A percentile compares a stretch with the other conserved stretches of the same genome.
These are phyloP conservation scores for Yamadazyma phyllophila DNA, from an alignment of 805 yeast species.

Conservation along the genomic window DNA sequence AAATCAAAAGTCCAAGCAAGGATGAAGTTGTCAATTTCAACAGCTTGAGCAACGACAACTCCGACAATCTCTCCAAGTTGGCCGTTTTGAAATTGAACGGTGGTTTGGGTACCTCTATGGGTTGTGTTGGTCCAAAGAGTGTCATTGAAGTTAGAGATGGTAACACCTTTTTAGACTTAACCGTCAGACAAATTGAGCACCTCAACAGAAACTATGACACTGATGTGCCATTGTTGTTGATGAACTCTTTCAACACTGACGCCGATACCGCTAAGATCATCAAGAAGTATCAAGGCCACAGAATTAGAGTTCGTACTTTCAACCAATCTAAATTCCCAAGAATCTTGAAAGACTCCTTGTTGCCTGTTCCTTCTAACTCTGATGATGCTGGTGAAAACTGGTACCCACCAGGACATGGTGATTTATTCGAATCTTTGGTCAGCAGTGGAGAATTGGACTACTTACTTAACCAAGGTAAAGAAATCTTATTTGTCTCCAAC, in stretches of 20 bases:
- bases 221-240: slow-evolving; percentile 92
- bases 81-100: slow-evolving; percentile 97
- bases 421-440: slow-evolving; percentile 84
- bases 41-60: slow-evolving; percentile 41
- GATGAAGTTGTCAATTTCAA: slow-evolving; percentile 86
- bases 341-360: slow-evolving; percentile 88
- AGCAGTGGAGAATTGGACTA: slow-evolving; percentile 91
- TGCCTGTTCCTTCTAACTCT: slow-evolving; percentile 83
- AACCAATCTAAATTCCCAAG: slow-evolving; percentile 98
- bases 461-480: slow-evolving; percentile 89
- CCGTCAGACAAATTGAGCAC: slow-evolving; percentile 96
- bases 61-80: slow-evolving; percentile 65
- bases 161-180: slow-evolving; percentile 90
- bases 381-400: slow-evolving; percentile 80
- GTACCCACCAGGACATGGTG: slow-evolving; percentile 99
- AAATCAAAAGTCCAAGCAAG: slow-evolving; percentile 84
- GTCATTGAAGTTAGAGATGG: slow-evolving; percentile 99
- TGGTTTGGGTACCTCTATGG: slow-evolving; percentile 99
- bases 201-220: slow-evolving; percentile 86
- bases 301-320: slow-evolving; percentile 91
- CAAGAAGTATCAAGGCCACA: slow-evolving; percentile 94
- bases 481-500: slow-evolving; percentile 90
- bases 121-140: slow-evolving; percentile 98
- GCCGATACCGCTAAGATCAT: slow-evolving; percentile 92
- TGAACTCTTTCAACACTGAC: slow-evolving; percentile 98